These are phyloP conservation scores for Cetraspora pellucida DNA, from an alignment of 192 early-diverging fungal species.

Conservation along the genomic window DNA sequence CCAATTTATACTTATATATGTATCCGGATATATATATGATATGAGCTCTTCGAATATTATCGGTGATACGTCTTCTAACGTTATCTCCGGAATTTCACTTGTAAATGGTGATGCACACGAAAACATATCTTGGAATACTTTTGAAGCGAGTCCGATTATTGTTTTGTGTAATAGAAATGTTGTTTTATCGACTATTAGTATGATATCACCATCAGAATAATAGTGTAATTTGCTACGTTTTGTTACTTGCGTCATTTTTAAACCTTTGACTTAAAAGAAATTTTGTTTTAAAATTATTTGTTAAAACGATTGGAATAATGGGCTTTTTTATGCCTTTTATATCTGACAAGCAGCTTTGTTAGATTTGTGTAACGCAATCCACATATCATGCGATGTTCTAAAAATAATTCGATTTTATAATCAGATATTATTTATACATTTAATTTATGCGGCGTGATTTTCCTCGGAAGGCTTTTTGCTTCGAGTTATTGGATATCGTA, in stretches of 20 bases:
- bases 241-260: not conserved
- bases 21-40: constrained; percentile 3
- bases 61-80: not conserved
- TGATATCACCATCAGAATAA: constrained; percentile 19
- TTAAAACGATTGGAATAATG: no score
- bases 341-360: no score
- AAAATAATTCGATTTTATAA: no score
- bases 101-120: not conserved
- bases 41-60: constrained; percentile 6
- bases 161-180: constrained; percentile 8
- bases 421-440: no score
- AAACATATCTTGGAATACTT: constrained; percentile 19
- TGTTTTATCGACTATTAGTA: constrained; percentile 4
- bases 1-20: constrained; percentile 1
- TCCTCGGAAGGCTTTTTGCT: no score
- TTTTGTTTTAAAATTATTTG: no score
- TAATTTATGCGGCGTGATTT: no score
- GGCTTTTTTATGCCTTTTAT: no score
- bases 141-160: constrained; percentile 7
- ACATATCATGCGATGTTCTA: no score
- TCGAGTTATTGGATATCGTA: no score
- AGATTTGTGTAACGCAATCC: no score
- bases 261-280: no score
- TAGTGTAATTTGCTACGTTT: constrained; percentile 12
- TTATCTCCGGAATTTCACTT: not conserved